Evolutionary conservation across 768 basidiomycete species (phyloP).

Genomic region (Hypholoma sublateritium): DNA sequence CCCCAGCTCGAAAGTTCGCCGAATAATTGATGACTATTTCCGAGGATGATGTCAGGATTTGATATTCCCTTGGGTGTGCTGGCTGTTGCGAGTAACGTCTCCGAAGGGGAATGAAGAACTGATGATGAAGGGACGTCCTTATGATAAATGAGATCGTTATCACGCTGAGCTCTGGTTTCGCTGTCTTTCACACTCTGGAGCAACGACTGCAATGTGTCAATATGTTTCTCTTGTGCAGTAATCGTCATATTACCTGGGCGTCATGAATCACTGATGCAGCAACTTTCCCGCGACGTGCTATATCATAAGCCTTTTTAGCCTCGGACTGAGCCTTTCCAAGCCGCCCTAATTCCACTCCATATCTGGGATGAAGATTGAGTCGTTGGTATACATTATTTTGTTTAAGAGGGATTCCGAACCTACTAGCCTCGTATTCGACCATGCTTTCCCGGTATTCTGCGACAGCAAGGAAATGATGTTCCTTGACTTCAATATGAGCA

Average conservation of each 20-base stretch:
- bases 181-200: conserved; percentile 68
- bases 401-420: conserved; percentile 36
- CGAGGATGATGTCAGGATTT: conserved; percentile 57
- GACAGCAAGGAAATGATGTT: conserved; percentile 83
- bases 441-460: conserved; percentile 86
- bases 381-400: conserved; percentile 1
- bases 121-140: conserved; percentile 77
- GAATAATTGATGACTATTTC: conserved; percentile 62
- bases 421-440: conserved; percentile 80
- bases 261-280: conserved; percentile 71
- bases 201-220: conserved; percentile 58
- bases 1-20: conserved; percentile 81
- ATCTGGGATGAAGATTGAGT: conserved; percentile 45
- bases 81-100: conserved; percentile 65
- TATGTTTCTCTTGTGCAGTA: conserved; percentile 2
- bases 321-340: conserved; percentile 64
- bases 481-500: conserved; percentile 79
- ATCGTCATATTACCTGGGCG: conserved; percentile 55
- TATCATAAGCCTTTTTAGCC: conserved; percentile 70
- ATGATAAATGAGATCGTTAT: conserved; percentile 96
- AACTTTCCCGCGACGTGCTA: conserved; percentile 62
- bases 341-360: conserved; percentile 85
- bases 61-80: conserved; percentile 53
- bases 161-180: conserved; percentile 72
- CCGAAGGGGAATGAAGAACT: conserved; percentile 62